Evolutionary conservation across 2,329 filamentous ascomycete genomes (phyloP), one percentile per base, ranked within the genome.

Genomic region (Alternaria gansuensis): DNA sequence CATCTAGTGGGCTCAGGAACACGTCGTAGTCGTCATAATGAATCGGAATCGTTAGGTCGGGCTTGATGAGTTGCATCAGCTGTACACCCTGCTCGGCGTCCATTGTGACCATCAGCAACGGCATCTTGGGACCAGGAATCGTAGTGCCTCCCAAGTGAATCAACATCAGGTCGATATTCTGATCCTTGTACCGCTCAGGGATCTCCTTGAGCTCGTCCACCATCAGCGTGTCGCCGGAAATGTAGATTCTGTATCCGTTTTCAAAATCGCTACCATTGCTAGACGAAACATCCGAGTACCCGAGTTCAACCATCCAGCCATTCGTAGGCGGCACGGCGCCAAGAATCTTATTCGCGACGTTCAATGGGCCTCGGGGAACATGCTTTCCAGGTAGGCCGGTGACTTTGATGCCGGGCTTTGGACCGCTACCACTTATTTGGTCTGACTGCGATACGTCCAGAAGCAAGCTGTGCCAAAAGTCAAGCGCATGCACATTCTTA

Each of bases 51-150:
- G 85, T 88, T 49, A 89, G 55, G 24, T 88, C 84, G 17, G 87
- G 85, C 29, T 85, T 77, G 31, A 90, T 82, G 57, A 89, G 64
- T 64, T 80, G 77, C 71, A 90, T 83, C 61, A 90, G 71, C 75
- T 87, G 76, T 28, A 90, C 64, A 0, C 87, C 87, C 72, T 89
- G 85, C 68, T 82, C 80, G 23, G 83, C 87, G 71, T 90, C 87
- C 87, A 90, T 90, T 0, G 87, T 90, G 2, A 89, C 85, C 87
- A 89, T 89, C 24, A 89, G 58, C 59, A 89, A 73, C 43, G 86
- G 85, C 71, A 87, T 66, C 5, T 81, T 79, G 0, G 86, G 85
- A 0, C 83, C 81, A 0, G 87, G 88, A 29, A 90, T 85, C 4
- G 86, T 89, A 0, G 87, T 90, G 2, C 87, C 87, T 21, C 87